Conservation (phyloP, 257 asterid genomes). For the Paraleonurus japonicus region DNA sequence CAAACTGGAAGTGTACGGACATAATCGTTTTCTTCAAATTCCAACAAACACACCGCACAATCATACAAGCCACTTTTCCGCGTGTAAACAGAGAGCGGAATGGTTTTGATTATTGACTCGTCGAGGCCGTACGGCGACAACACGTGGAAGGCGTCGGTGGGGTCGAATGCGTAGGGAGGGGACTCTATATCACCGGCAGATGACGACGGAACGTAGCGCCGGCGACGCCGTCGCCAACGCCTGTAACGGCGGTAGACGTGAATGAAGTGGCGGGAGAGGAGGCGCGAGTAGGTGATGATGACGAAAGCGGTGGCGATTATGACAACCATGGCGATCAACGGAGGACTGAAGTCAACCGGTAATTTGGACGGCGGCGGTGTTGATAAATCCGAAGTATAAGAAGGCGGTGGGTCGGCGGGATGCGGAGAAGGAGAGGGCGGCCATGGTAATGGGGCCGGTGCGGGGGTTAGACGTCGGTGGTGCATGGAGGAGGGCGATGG, state of each 20-base stretch:
- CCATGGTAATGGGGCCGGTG: conserved; percentile 24
- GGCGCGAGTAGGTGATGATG: conserved; percentile 84
- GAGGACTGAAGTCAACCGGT: conserved; percentile 89
- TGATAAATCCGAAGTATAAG: conserved; percentile 13
- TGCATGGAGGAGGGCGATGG: conserved; percentile 38
- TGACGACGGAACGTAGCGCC: conserved; percentile 62
- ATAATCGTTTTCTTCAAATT: conserved; percentile 77
- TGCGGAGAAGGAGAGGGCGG: conserved; percentile 28
- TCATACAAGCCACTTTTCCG: conserved; percentile 59
- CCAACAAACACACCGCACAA: conserved; percentile 88
- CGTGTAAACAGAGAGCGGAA: conserved; percentile 76
- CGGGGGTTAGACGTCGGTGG: conserved; percentile 39
- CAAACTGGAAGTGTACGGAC: conserved; percentile 90
- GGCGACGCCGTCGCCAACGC: conserved; percentile 74
- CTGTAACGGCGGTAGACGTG: conserved; percentile 62
- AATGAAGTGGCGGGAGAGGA: conserved; percentile 69
- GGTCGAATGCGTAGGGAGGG: conserved; percentile 66
- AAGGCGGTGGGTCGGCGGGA: not conserved
- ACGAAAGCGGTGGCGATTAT: conserved; percentile 80
- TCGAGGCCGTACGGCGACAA: conserved; percentile 89
- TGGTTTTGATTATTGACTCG: conserved; percentile 73
- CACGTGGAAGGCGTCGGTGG: conserved; percentile 59
- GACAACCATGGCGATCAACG: conserved; percentile 89
- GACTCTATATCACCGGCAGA: conserved; percentile 81
- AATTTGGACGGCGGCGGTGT: conserved; percentile 56